Conservation (phyloP, 2,329 filamentous ascomycete species). For the Beauveria bassiana region DNA sequence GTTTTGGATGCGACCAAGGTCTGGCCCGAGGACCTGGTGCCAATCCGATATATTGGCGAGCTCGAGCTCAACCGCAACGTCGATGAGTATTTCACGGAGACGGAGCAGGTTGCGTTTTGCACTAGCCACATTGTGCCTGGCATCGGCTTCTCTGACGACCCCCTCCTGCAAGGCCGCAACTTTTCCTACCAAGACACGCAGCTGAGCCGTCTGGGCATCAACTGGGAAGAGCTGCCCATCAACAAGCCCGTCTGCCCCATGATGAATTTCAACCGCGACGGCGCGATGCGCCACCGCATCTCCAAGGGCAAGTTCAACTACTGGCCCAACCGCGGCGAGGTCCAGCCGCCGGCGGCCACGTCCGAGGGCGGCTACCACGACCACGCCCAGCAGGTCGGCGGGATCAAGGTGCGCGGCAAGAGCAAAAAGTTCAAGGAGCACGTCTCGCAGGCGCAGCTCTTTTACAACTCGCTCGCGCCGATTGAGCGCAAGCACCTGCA, state of each 20-base stretch:
- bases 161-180: conserved; percentile 66
- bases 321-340: conserved; percentile 51
- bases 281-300: conserved; percentile 64
- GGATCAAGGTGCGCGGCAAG: conserved; percentile 62
- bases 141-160: conserved; percentile 70
- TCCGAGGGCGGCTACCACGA: conserved; percentile 63
- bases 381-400: conserved; percentile 52
- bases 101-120: conserved; percentile 77
- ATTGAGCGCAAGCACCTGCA: conserved; percentile 64
- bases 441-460: conserved; percentile 69
- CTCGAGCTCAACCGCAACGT: conserved; percentile 72
- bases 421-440: conserved; percentile 74
- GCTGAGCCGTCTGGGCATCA: conserved; percentile 60
- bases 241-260: conserved; percentile 69
- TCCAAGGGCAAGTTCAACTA: conserved; percentile 60
- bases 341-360: conserved; percentile 55
- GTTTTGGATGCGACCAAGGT: conserved; percentile 80
- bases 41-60: conserved; percentile 70
- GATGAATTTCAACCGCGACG: conserved; percentile 71
- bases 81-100: conserved; percentile 76
- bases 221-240: conserved; percentile 71
- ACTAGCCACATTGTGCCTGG: conserved; percentile 73
- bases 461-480: conserved; percentile 68
- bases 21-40: conserved; percentile 73
- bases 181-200: conserved; percentile 62